Evolutionary conservation across 129 eudicot genomes (phyloP).

Genomic region (Gnaphalium uliginosum): DNA sequence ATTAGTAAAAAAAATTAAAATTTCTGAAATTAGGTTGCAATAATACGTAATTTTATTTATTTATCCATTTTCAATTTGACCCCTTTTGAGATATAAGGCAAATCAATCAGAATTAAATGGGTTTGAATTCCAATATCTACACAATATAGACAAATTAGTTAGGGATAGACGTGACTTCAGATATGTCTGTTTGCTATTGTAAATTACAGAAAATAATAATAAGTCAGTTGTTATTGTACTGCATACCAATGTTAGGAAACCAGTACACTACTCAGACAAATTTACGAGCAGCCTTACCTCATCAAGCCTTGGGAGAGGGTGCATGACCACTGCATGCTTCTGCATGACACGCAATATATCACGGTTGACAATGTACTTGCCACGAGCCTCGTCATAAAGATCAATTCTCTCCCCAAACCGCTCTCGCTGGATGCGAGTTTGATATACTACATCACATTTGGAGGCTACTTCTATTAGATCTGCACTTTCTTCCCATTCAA

Average conservation of each 20-base stretch:
- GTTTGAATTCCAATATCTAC: neutral
- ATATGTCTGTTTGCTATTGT: neutral
- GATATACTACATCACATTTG: conserved; percentile 90
- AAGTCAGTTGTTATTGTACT: neutral
- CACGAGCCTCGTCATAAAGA: conserved; percentile 88
- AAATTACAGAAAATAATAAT: neutral
- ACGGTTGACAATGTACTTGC: conserved; percentile 78
- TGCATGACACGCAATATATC: conserved; percentile 76
- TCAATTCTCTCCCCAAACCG: conserved; percentile 86
- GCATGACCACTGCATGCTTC: conserved; percentile 96
- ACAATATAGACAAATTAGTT: neutral
- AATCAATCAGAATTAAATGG: neutral
- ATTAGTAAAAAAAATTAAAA: neutral
- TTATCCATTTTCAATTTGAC: neutral
- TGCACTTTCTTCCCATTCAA: conserved; percentile 94
- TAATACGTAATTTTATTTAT: too few species aligned
- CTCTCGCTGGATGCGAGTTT: conserved; percentile 92
- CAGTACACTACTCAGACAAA: neutral
- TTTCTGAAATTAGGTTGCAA: neutral
- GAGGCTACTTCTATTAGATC: conserved; percentile 95
- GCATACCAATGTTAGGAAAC: neutral
- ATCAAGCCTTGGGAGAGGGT: conserved; percentile 97
- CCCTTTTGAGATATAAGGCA: neutral
- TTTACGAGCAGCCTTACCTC: conserved; percentile 51
- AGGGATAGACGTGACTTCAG: neutral